Base-by-base conservation (phyloP, 2,329 filamentous ascomycete genomes). In the Exutisphaerella laricina region DNA sequence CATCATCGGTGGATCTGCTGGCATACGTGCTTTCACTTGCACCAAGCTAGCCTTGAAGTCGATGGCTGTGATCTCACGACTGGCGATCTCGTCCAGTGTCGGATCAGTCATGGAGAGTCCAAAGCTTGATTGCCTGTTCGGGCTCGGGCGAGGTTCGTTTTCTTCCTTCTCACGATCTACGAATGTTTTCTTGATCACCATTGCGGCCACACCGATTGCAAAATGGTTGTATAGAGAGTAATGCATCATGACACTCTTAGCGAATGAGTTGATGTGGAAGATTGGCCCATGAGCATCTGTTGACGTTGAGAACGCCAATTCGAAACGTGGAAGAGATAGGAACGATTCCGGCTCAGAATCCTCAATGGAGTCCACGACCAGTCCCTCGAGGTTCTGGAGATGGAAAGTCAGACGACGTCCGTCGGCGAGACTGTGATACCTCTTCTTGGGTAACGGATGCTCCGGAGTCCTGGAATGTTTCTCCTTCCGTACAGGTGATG, bases 181-280 rank as follows among this genome's bases (percentile, higher is more conserved):
- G 50, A 73, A 70, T 0, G 70, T 71, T 32, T 65, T 64, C 34
- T 59, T 63, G 17, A 98, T 64, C 2, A 94, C 86, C 60, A 81
- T 82, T 17, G 77, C 70, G 6, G 90, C 92, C 46, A 97, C 80
- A 1, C 88, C 85, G 18, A 94, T 75, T 0, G 89, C 84, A 60
- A 96, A 98, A 61, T 95, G 89, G 3, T 89, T 83, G 63, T 94
- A 95, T 0, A 98, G 75, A 0, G 94, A 98, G 61, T 97, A 97
- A 38, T 94, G 84, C 5, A 94, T 59, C 48, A 86, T 79, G 2
- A 98, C 68, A 4, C 85, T 87, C 53, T 84, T 84, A 14, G 92
- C 76, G 39, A 85, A 79, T 0, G 87, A 85, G 53, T 94, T 88
- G 31, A 97, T 68, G 59, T 97, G 88, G 58, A 96, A 86, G 4